These are phyloP conservation scores for Phytophthora pinifolia DNA, from an alignment of 352 stramenopile genomes.

Conservation along the genomic window DNA sequence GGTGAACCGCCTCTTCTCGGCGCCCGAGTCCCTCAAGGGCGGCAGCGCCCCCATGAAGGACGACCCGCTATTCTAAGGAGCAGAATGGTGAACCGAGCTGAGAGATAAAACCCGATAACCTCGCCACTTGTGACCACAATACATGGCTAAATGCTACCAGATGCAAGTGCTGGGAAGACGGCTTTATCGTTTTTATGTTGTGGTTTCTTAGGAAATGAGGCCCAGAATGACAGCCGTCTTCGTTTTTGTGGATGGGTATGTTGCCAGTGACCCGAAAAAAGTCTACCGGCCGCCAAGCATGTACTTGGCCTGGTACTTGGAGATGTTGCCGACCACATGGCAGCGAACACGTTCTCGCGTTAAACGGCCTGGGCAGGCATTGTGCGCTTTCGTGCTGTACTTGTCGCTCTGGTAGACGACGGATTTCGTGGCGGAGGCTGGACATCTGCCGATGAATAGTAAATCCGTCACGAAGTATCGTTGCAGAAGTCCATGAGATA, in stretches of 20 bases:
- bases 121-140: constrained; percentile 11
- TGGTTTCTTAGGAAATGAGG: no score
- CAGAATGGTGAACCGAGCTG: neutral
- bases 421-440: constrained; percentile 22
- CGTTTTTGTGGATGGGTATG: no score
- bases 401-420: constrained; percentile 36
- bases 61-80: constrained; percentile 70
- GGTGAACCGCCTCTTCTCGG: constrained; percentile 66
- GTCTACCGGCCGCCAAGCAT: constrained; percentile 25
- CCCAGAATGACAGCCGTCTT: no score
- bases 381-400: constrained; percentile 16
- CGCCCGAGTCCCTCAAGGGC: constrained; percentile 72
- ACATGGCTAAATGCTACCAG: constrained; percentile 13
- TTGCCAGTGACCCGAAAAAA: no score
- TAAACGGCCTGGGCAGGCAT: constrained; percentile 27
- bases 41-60: constrained; percentile 81
- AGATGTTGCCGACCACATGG: constrained; percentile 48
- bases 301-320: constrained; percentile 37
- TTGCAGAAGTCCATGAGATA: constrained; percentile 40
- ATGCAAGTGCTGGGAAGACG: neutral
- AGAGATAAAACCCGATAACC: neutral
- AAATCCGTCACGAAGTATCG: constrained; percentile 27
- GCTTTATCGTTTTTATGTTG: neutral
- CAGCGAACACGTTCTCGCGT: constrained; percentile 32
- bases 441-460: constrained; percentile 35